Percentiles rank a stretch among this genome's conserved stretches.
Conservation (phyloP, 1,284 basidiomycete genomes). For the Malassezia pachydermatis region DNA sequence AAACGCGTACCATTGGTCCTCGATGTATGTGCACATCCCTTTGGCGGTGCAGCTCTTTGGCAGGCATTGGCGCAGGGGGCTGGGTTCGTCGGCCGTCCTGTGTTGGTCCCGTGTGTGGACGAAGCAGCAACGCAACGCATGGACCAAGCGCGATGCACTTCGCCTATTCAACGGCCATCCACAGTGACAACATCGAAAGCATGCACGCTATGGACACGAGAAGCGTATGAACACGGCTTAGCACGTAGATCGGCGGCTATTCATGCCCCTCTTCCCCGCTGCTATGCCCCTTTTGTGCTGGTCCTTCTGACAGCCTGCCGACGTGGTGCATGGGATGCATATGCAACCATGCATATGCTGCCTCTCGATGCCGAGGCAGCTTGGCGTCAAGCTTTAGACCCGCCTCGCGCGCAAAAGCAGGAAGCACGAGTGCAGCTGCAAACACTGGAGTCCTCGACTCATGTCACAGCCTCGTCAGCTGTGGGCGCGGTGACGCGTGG, state of each 20-base stretch:
- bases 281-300: background rate
- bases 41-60: conserved; percentile 15
- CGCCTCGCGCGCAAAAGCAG: conserved; percentile 10
- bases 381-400: conserved; percentile 21
- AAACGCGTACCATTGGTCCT: conserved; percentile 29
- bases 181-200: background rate
- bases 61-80: background rate
- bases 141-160: background rate
- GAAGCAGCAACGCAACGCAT: background rate
- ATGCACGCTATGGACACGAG: conserved; percentile 3
- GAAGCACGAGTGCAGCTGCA: conserved; percentile 7
- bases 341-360: conserved; percentile 12
- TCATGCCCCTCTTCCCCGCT: background rate
- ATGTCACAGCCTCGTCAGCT: conserved; percentile 17
- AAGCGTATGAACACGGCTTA: conserved; percentile 1
- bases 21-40: conserved; percentile 9
- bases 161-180: background rate
- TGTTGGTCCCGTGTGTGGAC: background rate
- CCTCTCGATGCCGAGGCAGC: conserved; percentile 6
- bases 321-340: conserved; percentile 7
- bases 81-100: background rate
- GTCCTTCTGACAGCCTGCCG: conserved; percentile 7
- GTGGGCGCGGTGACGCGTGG: conserved; percentile 31
- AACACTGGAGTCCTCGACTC: conserved; percentile 13
- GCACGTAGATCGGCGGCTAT: background rate